These are phyloP conservation scores for Fusarium verrucosum DNA, from an alignment of 2,329 filamentous ascomycete genomes.

Conservation along the genomic window DNA sequence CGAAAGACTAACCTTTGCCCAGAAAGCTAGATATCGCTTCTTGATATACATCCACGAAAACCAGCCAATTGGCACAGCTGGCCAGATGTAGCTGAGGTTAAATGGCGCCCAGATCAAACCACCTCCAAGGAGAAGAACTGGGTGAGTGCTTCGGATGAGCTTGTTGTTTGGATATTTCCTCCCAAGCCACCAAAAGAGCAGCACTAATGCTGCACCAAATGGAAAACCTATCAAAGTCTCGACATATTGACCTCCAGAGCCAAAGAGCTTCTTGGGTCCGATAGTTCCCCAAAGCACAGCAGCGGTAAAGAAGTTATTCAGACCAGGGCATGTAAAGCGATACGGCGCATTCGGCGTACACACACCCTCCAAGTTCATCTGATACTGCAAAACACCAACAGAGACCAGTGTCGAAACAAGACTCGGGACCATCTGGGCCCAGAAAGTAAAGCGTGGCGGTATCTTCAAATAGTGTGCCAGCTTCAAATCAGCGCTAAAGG, in stretches of 20 bases:
- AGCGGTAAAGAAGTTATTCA: slow-evolving; percentile 53
- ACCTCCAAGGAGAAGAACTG: slow-evolving; percentile 55
- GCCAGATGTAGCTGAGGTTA: slow-evolving; percentile 58
- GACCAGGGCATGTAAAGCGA: slow-evolving; percentile 51
- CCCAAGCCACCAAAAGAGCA: slow-evolving; percentile 50
- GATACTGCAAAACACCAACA: slow-evolving; percentile 51
- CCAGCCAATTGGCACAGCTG: slow-evolving; percentile 58
- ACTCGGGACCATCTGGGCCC: slow-evolving; percentile 49
- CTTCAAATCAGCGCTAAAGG: slow-evolving; percentile 51
- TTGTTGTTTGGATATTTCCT: slow-evolving; percentile 47
- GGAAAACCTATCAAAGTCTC: slow-evolving; percentile 52
- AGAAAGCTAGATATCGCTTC: slow-evolving; percentile 56
- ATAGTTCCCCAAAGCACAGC: slow-evolving; percentile 55
- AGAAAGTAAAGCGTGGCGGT: slow-evolving; percentile 50
- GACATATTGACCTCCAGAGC: slow-evolving; percentile 49
- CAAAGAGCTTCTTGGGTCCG: slow-evolving; percentile 52
- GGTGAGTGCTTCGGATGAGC: slow-evolving; percentile 53
- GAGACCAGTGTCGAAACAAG: slow-evolving; percentile 49
- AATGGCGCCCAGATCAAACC: slow-evolving; percentile 55
- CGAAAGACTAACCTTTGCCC: slow-evolving; percentile 53
- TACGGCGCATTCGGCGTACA: slow-evolving; percentile 51
- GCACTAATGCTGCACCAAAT: slow-evolving; percentile 49
- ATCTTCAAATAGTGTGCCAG: slow-evolving; percentile 58
- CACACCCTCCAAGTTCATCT: slow-evolving; percentile 50
- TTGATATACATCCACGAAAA: slow-evolving; percentile 60